A percentile compares a stretch with the other conserved stretches of the same genome.
Conservation (phyloP, 2,329 filamentous ascomycete genomes). For the Botrytis galanthina region DNA sequence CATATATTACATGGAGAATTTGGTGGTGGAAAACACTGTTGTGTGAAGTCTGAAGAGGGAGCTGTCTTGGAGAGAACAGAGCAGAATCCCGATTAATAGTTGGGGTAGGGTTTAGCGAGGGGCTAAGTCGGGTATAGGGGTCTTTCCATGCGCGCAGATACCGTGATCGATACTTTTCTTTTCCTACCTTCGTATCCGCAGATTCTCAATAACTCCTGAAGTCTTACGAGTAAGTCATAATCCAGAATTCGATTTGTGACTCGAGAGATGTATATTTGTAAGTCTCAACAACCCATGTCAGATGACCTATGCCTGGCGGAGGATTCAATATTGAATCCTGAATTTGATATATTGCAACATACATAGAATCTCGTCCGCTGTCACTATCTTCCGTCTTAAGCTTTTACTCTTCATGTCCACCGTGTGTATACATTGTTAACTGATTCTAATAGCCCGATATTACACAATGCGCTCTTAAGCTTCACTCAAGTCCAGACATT, state of each 20-base stretch:
- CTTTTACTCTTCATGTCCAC: no score
- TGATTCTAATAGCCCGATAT: no score
- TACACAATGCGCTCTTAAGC: no score
- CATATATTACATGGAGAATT: rapidly evolving
- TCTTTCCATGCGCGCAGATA: not conserved
- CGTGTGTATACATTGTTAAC: no score
- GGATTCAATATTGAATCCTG: not conserved
- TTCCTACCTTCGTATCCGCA: no score
- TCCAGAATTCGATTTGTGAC: not conserved
- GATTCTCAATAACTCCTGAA: not conserved
- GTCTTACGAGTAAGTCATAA: not conserved
- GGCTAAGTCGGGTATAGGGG: not conserved
- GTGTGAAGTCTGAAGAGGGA: not conserved
- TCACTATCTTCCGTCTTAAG: no score
- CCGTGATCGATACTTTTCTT: not conserved
- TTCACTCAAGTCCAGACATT: no score
- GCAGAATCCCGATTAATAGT: not conserved
- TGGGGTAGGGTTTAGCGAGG: not conserved
- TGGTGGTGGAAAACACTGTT: rapidly evolving
- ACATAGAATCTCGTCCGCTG: no score
- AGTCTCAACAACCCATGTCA: not conserved
- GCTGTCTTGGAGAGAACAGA: no score
- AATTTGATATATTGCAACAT: no score
- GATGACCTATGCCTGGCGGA: not conserved
- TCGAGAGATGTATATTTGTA: not conserved